Conservation (phyloP, 1,284 basidiomycete species). For the Anthracocystis walkeri region DNA sequence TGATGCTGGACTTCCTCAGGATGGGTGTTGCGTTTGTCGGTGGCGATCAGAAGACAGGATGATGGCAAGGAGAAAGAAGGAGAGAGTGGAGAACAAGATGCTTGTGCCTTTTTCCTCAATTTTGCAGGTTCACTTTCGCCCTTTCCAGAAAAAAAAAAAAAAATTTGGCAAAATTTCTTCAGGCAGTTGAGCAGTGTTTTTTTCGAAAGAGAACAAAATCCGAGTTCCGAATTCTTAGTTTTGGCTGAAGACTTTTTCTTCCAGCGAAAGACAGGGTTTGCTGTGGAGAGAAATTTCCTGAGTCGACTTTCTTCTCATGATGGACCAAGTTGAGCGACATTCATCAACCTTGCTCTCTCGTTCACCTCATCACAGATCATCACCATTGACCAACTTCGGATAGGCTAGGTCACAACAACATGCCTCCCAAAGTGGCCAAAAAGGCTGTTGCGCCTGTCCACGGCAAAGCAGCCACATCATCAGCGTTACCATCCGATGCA, state of each 20-base stretch:
- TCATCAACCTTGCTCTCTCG: background rate
- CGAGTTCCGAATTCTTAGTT: slow-evolving; percentile 24
- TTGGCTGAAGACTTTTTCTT: slow-evolving; percentile 5
- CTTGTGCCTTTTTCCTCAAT: slow-evolving; percentile 25
- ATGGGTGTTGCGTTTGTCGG: background rate
- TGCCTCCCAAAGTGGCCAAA: slow-evolving; percentile 42
- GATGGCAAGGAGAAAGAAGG: slow-evolving; percentile 6
- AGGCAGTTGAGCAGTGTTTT: slow-evolving; percentile 6
- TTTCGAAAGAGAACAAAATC: background rate
- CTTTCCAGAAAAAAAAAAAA: slow-evolving; percentile 10
- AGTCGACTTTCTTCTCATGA: slow-evolving; percentile 2
- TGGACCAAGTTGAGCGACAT: too few relatives aligned
- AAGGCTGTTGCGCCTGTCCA: slow-evolving; percentile 18
- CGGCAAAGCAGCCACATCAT: slow-evolving; percentile 20
- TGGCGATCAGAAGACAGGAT: background rate
- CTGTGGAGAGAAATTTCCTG: slow-evolving; percentile 27
- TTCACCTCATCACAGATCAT: background rate
- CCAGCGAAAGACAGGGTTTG: slow-evolving; percentile 18
- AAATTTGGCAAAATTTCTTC: background rate
- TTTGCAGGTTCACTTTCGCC: slow-evolving; percentile 19
- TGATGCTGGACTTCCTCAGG: background rate
- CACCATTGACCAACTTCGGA: background rate
- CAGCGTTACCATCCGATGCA: slow-evolving; percentile 12
- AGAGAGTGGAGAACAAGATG: slow-evolving; percentile 2
- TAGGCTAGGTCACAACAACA: slow-evolving; percentile 7